Percentiles rank a stretch among this genome's conserved stretches.
Conservation (phyloP, 495 filamentous ascomycete genomes). For the Neurospora tetraspora region DNA sequence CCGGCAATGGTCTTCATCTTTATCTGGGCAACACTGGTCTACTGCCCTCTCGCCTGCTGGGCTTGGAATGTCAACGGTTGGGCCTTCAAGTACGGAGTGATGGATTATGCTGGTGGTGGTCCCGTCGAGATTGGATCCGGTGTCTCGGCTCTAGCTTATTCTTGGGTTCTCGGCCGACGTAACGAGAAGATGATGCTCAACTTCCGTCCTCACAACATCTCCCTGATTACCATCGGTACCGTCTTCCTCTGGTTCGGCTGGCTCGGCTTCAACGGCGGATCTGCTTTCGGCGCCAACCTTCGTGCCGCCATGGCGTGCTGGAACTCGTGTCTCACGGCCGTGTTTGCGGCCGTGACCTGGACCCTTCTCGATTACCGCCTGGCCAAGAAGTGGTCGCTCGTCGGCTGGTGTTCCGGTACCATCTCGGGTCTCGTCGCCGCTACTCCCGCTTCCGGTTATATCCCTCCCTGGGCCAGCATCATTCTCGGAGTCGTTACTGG, state of each 20-base stretch:
- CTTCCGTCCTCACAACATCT: constrained; percentile 96
- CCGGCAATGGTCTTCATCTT: constrained; percentile 95
- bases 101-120: constrained; percentile 94
- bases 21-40: constrained; percentile 93
- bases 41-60: constrained; percentile 95
- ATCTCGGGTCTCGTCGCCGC: constrained; percentile 86
- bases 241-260: constrained; percentile 97
- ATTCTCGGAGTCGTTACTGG: constrained; percentile 78
- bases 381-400: constrained; percentile 97
- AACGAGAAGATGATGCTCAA: constrained; percentile 99
- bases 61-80: constrained; percentile 91
- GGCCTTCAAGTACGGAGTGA: constrained; percentile 82
- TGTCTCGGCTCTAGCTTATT: constrained; percentile 87
- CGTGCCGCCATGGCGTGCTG: constrained; percentile 94
- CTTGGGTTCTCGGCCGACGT: constrained; percentile 85
- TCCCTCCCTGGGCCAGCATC: constrained; percentile 84
- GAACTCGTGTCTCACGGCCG: constrained; percentile 89
- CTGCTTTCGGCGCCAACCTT: constrained; percentile 91
- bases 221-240: constrained; percentile 90
- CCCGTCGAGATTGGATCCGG: constrained; percentile 97
- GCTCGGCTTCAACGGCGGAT: constrained; percentile 98
- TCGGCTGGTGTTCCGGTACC: constrained; percentile 94
- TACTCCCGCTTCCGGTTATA: constrained; percentile 79
- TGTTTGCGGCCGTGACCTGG: constrained; percentile 83
- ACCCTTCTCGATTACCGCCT: constrained; percentile 87